Conservation (phyloP, 805 yeast species). For the Ogataea henricii region DNA sequence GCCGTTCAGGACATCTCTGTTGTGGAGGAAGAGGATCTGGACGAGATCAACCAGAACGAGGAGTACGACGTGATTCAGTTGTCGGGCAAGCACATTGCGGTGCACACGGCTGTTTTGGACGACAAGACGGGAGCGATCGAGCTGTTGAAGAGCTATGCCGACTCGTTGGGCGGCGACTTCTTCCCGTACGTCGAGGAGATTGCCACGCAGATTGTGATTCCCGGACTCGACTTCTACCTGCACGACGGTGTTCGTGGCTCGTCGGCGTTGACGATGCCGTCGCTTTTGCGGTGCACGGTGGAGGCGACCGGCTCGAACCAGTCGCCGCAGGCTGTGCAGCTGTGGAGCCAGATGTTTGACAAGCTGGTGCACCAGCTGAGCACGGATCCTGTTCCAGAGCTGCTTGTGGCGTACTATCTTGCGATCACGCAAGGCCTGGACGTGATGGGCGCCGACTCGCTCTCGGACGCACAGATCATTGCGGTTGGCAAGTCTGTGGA, state of each 20-base stretch:
- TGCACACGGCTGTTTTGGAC: conserved; percentile 91
- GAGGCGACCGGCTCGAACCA: conserved; percentile 51
- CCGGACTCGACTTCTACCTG: conserved; percentile 86
- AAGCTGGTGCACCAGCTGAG: conserved; percentile 68
- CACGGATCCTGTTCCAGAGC: conserved; percentile 81
- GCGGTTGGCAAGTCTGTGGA: conserved; percentile 61
- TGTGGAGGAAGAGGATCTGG: conserved; percentile 86
- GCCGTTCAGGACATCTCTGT: conserved; percentile 87
- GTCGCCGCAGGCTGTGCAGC: conserved; percentile 59
- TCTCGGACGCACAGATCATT: conserved; percentile 55
- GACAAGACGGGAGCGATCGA: conserved; percentile 94
- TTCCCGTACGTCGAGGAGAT: conserved; percentile 81
- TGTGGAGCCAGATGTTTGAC: conserved; percentile 72
- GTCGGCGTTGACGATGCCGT: conserved; percentile 84
- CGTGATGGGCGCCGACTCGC: conserved; percentile 64
- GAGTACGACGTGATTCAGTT: conserved; percentile 95
- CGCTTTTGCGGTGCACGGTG: conserved; percentile 66
- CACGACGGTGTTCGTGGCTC: conserved; percentile 93
- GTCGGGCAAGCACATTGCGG: conserved; percentile 90
- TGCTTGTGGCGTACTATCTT: conserved; percentile 74
- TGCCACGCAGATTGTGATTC: conserved; percentile 75
- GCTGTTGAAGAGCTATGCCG: conserved; percentile 79
- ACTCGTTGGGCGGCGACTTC: conserved; percentile 78
- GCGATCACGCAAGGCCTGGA: conserved; percentile 68
- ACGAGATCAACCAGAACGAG: conserved; percentile 76